Evolutionary conservation across 306 rosid species (phyloP).

Genomic region (Castanea crenata): DNA sequence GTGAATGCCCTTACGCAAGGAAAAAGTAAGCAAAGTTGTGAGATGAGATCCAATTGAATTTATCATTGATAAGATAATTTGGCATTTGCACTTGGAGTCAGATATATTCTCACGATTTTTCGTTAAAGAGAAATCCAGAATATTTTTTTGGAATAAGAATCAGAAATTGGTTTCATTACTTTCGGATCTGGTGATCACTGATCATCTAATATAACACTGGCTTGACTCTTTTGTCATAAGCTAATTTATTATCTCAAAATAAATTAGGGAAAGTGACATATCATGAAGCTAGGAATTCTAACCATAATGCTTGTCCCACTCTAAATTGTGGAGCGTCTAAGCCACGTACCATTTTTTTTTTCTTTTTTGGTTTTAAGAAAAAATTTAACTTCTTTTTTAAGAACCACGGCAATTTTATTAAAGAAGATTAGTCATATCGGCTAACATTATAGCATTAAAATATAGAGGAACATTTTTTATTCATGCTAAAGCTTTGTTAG

Average conservation of each 20-base stretch:
- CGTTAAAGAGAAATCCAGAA: neutral
- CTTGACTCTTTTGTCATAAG: slow-evolving; percentile 18
- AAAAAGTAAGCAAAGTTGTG: neutral
- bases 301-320: neutral
- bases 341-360: neutral
- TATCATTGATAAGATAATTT: neutral
- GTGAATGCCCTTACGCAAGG: neutral
- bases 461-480: rapidly evolving
- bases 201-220: neutral
- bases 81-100: no score
- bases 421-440: no score
- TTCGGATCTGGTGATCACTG: slow-evolving; percentile 18
- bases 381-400: no score
- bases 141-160: no score
- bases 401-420: no score
- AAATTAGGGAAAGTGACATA: neutral
- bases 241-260: neutral
- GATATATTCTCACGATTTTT: neutral
- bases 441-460: no score
- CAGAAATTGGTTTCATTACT: neutral
- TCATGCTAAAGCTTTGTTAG: rapidly evolving
- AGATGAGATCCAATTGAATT: neutral
- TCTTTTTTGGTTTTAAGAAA: neutral
- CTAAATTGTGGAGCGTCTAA: neutral
- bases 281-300: slow-evolving; percentile 12